These are phyloP conservation scores for Xerocomus nothofagi DNA, from an alignment of 1,284 basidiomycete species.

Conservation along the genomic window DNA sequence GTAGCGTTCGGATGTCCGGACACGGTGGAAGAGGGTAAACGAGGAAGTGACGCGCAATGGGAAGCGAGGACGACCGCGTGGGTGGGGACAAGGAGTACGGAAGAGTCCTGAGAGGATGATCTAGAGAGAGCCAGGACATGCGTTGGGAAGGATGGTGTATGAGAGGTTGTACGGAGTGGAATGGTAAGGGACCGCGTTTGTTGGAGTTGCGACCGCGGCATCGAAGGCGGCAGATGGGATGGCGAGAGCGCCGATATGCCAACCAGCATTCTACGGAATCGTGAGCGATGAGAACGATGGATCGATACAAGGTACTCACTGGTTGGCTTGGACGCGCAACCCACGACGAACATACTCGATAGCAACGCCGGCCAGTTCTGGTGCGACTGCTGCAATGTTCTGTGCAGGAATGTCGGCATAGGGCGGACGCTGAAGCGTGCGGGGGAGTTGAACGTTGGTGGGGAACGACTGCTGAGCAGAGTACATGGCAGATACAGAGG, in stretches of 20 bases:
- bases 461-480: conserved; percentile 33
- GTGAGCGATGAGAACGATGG: conserved; percentile 7
- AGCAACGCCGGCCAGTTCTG: conserved; percentile 57
- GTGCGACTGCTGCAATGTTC: conserved; percentile 51
- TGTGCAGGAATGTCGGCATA: conserved; percentile 54
- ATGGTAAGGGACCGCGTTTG: conserved; percentile 44
- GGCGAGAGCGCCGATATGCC: conserved; percentile 49
- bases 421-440: conserved; percentile 54
- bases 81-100: conserved; percentile 48
- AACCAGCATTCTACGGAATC: conserved; percentile 46
- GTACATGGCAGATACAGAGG: conserved; percentile 29
- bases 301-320: conserved; percentile 40
- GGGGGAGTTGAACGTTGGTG: conserved; percentile 52
- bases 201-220: conserved; percentile 49
- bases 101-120: conserved; percentile 39
- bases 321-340: conserved; percentile 48
- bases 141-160: conserved; percentile 48
- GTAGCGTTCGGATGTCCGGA: conserved; percentile 36
- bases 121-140: conserved; percentile 57
- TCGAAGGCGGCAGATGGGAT: conserved; percentile 49
- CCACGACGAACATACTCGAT: conserved; percentile 59
- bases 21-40: conserved; percentile 43
- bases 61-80: conserved; percentile 60
- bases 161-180: conserved; percentile 39
- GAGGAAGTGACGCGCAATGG: conserved; percentile 58